Evolutionary conservation across 352 stramenopile species (phyloP), one percentile per base, ranked within the genome.

Genomic region (Aphanomyces euteiches): DNA sequence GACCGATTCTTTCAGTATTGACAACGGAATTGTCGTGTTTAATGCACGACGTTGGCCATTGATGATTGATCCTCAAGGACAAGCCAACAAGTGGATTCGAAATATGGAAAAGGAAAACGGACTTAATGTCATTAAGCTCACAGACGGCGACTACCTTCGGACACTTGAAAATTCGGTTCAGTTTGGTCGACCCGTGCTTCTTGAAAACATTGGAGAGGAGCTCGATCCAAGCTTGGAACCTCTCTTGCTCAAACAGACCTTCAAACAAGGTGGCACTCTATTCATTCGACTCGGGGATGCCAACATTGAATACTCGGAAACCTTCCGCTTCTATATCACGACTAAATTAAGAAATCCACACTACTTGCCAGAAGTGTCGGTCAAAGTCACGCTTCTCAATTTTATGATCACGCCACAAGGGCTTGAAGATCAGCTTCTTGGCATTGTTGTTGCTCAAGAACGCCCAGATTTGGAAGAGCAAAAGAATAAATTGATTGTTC

Each of bases 331-430:
- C 68, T 98, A 98, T 78, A 95, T 98, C 43, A 97, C 91, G 47
- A 98, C 93, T 15, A 98, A 98, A 77, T 88, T 94, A 66, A 77
- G 90, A 1, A 98, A 97, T 64, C 93, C 93, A 37, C 93, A 98
- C 77, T 98, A 98, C 73, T 69, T 98, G 13, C 91, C 93, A 0
- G 93, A 98, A 67, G 87, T 97, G 12, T 96, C 88, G 6, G 92
- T 98, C 38, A 96, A 96, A 72, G 88, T 98, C 53, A 98, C 91
- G 37, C 73, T 98, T 39, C 78, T 98, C 19, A 98, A 98, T 73
- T 98, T 98, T 73, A 98, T 97, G 90, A 98, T 98, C 78, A 98
- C 93, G 15, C 93, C 90, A 4, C 83, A 92, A 7, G 93, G 93
- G 0, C 80, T 98, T 1, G 84, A 97, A 68, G 92, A 98, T 66